phyloP scores from a whole-genome alignment of 257 asterid genomes.

The Gardenia jasminoides region DNA sequence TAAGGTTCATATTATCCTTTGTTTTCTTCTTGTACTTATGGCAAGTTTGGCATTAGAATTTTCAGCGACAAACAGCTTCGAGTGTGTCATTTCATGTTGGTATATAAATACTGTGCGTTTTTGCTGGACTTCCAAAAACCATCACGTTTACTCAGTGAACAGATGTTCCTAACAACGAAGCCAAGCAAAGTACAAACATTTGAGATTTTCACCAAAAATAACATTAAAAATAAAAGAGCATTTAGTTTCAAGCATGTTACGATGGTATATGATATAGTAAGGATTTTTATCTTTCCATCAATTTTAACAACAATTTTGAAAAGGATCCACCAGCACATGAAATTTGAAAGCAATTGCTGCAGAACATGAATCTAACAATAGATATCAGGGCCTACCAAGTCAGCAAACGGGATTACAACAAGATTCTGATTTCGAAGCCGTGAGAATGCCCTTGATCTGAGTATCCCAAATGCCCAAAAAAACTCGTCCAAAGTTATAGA shows the following conservation, averaged over 20 bases:
- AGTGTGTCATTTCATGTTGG: background rate
- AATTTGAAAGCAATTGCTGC: background rate
- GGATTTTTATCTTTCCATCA: background rate
- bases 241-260: background rate
- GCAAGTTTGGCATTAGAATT: background rate
- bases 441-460: constrained; percentile 93
- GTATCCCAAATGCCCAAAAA: constrained; percentile 96
- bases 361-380: background rate
- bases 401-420: constrained; percentile 85
- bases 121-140: background rate
- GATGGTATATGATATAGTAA: background rate
- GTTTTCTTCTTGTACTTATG: background rate
- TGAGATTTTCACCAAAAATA: background rate
- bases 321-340: background rate
- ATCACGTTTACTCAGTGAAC: background rate
- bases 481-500: constrained; percentile 72
- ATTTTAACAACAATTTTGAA: background rate
- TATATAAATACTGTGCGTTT: background rate
- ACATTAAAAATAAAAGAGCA: background rate
- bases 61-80: background rate
- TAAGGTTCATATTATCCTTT: background rate
- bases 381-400: constrained; percentile 57
- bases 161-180: background rate
- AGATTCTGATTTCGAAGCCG: constrained; percentile 78
- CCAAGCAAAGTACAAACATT: background rate